Evolutionary conservation across 179 eudicot genomes (phyloP), one percentile per base, ranked within the genome.

Genomic region (Corrigiola litoralis): DNA sequence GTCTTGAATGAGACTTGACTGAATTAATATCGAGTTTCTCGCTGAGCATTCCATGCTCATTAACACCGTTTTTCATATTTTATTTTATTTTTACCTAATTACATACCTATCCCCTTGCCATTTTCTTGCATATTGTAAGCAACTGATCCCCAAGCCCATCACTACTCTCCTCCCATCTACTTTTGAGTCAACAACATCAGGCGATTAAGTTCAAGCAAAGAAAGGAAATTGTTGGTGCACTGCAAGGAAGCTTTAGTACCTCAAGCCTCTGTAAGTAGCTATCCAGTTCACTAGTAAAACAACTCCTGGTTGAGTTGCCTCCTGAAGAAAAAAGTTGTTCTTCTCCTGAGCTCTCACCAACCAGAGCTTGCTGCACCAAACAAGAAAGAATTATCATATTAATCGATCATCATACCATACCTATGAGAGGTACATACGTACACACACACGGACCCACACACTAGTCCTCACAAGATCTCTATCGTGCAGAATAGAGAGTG

Each of bases 321-420:
- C 78, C 94, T 50, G 89, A 81, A 69, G 87, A 84, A 75, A 92
- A 92, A 71, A 92, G 95, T 67, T 85, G 95, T 64, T 92, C 97
- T 71, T 90, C 98, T 31, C 87, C 94, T 18, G 89, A 73, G 72
- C 78, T 92, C 80, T 90, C 98, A 61, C 98, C 97, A 59, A 92
- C 90, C 84, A 92, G 79, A 53, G 98, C 96, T 90, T 84, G 82
- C 98, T 92, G 87, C 67, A 82, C 69, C 11, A 44, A 14, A 40
- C 49, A 63, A 36, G n/a, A 25, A 68, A 60, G 32, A 59, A 57
- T 58, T 46, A 13, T 58, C 49, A 60, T 40, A 24, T 41, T 36
- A 27, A 0, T 21, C 23, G 14, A 42, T 60, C 37, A 23, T 27
- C 27, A 25, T 14, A 58, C 25, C 21, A 41, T 24, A 36, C 20